Evolutionary conservation across 176 grass and related monocot genomes (phyloP).

Genomic region (Oryza punctata): DNA sequence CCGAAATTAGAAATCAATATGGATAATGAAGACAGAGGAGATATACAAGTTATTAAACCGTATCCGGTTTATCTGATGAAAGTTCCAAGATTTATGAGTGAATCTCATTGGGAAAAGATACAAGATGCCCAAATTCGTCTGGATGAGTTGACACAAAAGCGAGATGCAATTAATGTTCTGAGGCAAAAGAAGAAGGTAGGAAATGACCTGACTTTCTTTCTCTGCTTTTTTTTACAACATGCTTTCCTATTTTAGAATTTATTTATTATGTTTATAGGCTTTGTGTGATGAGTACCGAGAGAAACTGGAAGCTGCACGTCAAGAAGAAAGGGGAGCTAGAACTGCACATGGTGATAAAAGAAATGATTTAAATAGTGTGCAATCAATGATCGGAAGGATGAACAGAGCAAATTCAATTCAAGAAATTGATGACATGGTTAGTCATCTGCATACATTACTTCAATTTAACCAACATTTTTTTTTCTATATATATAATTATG

Average conservation of each 20-base stretch:
- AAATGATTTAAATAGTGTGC: constrained; percentile 58
- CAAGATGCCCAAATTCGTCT: constrained; percentile 61
- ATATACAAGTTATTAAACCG: constrained; percentile 32
- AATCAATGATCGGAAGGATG: constrained; percentile 73
- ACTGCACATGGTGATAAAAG: constrained; percentile 64
- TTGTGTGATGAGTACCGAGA: constrained; percentile 50
- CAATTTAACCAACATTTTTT: background rate
- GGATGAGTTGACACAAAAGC: constrained; percentile 65
- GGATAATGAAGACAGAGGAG: constrained; percentile 39
- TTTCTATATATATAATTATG: background rate
- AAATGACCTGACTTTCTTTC: background rate
- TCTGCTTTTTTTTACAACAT: constrained; percentile 17
- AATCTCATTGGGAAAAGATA: constrained; percentile 65
- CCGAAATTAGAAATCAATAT: constrained; percentile 35
- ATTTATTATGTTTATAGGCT: constrained; percentile 46
- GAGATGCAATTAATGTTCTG: constrained; percentile 67
- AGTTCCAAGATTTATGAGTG: constrained; percentile 64
- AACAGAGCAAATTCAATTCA: constrained; percentile 86
- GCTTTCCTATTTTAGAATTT: constrained; percentile 33
- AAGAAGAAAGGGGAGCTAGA: constrained; percentile 71
- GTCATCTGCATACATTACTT: constrained; percentile 20
- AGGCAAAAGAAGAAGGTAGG: constrained; percentile 79
- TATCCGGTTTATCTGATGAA: constrained; percentile 54
- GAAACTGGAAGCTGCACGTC: constrained; percentile 53
- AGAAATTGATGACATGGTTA: constrained; percentile 89